Evolutionary conservation across 192 early-diverging fungal species (phyloP).

Genomic region (Hyaloraphidium curvatum): DNA sequence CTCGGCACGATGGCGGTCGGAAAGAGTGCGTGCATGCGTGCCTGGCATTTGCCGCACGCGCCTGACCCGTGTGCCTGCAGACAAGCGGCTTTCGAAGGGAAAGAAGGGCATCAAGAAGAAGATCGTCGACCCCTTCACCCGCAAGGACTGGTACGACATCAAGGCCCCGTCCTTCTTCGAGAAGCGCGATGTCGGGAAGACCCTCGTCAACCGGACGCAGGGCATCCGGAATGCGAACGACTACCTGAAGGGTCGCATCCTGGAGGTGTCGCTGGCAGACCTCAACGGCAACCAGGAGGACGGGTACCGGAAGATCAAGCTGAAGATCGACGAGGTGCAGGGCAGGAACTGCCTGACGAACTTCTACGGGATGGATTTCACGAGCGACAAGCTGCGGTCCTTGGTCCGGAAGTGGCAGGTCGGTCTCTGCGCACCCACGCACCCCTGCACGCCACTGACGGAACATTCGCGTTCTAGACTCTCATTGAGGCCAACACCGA

Average conservation of each 20-base stretch:
- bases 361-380: constrained; percentile 99
- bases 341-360: constrained; percentile 99
- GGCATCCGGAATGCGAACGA: constrained; percentile 95
- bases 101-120: constrained; percentile 99
- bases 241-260: constrained; percentile 84
- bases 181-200: constrained; percentile 90
- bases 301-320: constrained; percentile 94
- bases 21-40: too few relatives aligned
- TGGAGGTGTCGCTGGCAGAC: constrained; percentile 93
- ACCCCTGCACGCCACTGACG: constrained; percentile 4
- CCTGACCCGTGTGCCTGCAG: too few relatives aligned
- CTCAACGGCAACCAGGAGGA: constrained; percentile 64
- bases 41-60: too few relatives aligned
- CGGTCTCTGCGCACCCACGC: not conserved
- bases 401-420: constrained; percentile 99
- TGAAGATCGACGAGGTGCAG: constrained; percentile 89
- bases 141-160: constrained; percentile 99
- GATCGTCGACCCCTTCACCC: constrained; percentile 97
- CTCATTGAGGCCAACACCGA: constrained; percentile 94
- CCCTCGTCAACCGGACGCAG: constrained; percentile 99
- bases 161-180: constrained; percentile 95
- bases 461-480: constrained; percentile 22
- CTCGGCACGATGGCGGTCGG: too few relatives aligned
- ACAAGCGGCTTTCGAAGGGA: constrained; percentile 89
- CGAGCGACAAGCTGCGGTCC: constrained; percentile 99